These are phyloP conservation scores for Lanmaoa rubissima DNA, from an alignment of 768 basidiomycete genomes.

Conservation along the genomic window DNA sequence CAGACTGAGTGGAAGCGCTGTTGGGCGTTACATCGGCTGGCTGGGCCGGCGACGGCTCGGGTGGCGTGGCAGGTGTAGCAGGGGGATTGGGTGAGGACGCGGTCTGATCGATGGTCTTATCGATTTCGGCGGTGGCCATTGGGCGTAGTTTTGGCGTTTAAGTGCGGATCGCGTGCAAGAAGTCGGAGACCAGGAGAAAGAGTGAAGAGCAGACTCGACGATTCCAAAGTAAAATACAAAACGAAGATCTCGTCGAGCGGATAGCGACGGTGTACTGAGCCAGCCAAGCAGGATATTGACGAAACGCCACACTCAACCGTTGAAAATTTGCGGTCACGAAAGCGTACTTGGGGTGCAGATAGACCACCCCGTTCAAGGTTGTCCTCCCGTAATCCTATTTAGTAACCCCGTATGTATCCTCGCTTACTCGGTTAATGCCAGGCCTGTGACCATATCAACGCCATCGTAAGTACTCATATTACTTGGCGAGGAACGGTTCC, in stretches of 20 bases:
- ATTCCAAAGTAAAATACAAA: constrained; percentile 24
- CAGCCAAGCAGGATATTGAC: constrained; percentile 8
- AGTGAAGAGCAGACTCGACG: not conserved
- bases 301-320: constrained; percentile 16
- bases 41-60: constrained; percentile 8
- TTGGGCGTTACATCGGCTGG: constrained; percentile 7
- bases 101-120: constrained; percentile 28
- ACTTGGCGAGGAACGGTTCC: not conserved
- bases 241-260: constrained; percentile 5
- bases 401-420: constrained; percentile 13
- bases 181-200: not conserved
- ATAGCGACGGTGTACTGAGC: constrained; percentile 12
- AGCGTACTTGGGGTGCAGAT: constrained; percentile 24
- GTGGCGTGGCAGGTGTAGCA: not conserved
- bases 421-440: constrained; percentile 17
- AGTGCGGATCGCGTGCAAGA: constrained; percentile 10
- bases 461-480: not conserved
- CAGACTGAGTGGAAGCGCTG: constrained; percentile 7
- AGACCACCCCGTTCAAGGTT: constrained; percentile 7
- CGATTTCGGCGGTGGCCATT: constrained; percentile 26
- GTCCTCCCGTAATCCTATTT: constrained; percentile 29
- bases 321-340: constrained; percentile 29
- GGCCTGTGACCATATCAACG: not conserved
- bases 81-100: constrained; percentile 3
- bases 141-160: constrained; percentile 6